These are phyloP conservation scores for Wickerhamomyces bisporus DNA, from an alignment of 805 yeast species.

Conservation along the genomic window DNA sequence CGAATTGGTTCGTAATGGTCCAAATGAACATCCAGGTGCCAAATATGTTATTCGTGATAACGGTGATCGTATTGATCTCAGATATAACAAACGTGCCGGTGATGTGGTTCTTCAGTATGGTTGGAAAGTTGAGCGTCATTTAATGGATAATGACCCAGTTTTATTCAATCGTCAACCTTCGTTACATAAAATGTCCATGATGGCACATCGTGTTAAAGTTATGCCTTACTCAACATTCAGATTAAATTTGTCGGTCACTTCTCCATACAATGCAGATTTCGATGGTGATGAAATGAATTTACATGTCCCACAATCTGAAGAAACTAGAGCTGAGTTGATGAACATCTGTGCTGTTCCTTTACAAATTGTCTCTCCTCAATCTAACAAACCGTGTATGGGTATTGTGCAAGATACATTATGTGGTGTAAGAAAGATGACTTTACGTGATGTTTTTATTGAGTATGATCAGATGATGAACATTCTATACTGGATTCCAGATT, in stretches of 20 bases:
- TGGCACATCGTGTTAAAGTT: constrained; percentile 97
- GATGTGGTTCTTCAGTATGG: constrained; percentile 97
- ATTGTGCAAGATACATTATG: constrained; percentile 98
- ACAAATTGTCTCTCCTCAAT: constrained; percentile 97
- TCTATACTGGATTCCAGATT: constrained; percentile 94
- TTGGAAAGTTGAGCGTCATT: constrained; percentile 98
- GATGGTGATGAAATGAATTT: constrained; percentile 99
- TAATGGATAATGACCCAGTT: constrained; percentile 97
- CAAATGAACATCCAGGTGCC: constrained; percentile 99
- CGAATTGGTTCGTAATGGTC: constrained; percentile 93
- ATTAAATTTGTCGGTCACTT: constrained; percentile 91
- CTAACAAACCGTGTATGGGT: constrained; percentile 99
- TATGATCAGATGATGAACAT: constrained; percentile 95
- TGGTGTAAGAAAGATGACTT: constrained; percentile 94
- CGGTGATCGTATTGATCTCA: constrained; percentile 96
- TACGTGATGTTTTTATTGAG: constrained; percentile 83
- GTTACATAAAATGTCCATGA: constrained; percentile 98
- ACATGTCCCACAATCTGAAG: constrained; percentile 98
- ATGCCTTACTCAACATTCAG: constrained; percentile 99
- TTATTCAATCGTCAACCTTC: constrained; percentile 99
- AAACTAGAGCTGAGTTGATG: constrained; percentile 92
- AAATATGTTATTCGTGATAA: constrained; percentile 96
- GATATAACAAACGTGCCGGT: constrained; percentile 97
- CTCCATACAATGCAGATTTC: constrained; percentile 99
- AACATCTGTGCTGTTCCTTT: constrained; percentile 96